These are phyloP conservation scores for Glomus cerebriforme DNA, from an alignment of 192 early-diverging fungal genomes.

Conservation along the genomic window DNA sequence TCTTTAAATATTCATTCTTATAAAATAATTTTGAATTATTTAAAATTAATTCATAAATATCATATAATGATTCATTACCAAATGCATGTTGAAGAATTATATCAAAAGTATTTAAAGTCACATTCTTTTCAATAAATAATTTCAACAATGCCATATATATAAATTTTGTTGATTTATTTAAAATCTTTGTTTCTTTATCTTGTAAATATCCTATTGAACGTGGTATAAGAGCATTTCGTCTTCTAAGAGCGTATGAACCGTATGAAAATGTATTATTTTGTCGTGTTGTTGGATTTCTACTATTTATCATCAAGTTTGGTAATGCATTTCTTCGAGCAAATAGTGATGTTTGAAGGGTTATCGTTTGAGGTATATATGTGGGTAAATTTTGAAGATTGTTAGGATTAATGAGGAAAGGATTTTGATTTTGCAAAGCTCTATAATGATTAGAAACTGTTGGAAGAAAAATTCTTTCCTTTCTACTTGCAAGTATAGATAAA, in stretches of 20 bases:
- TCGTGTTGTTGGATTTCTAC: background rate
- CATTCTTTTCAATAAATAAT: no score
- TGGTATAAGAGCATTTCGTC: background rate
- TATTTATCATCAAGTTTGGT: background rate
- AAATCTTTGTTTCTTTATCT: background rate
- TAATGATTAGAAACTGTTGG: no score
- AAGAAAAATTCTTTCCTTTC: no score
- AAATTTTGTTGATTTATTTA: background rate
- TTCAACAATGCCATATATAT: no score
- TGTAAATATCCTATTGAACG: background rate
- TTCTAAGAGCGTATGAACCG: background rate
- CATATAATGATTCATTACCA: no score
- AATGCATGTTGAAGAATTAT: no score
- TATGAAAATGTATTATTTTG: background rate
- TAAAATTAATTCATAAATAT: background rate
- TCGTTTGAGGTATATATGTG: no score
- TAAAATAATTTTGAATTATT: background rate
- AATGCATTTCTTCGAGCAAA: background rate
- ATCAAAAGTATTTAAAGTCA: no score
- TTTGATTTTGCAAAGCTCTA: background rate
- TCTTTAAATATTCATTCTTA: background rate
- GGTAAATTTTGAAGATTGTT: background rate
- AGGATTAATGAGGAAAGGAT: no score
- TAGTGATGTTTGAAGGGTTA: no score
- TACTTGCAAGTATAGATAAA: background rate